Percentiles rank a stretch among this genome's conserved stretches.
Conservation (phyloP, 768 basidiomycete genomes). For the Tylopilus intermedius region DNA sequence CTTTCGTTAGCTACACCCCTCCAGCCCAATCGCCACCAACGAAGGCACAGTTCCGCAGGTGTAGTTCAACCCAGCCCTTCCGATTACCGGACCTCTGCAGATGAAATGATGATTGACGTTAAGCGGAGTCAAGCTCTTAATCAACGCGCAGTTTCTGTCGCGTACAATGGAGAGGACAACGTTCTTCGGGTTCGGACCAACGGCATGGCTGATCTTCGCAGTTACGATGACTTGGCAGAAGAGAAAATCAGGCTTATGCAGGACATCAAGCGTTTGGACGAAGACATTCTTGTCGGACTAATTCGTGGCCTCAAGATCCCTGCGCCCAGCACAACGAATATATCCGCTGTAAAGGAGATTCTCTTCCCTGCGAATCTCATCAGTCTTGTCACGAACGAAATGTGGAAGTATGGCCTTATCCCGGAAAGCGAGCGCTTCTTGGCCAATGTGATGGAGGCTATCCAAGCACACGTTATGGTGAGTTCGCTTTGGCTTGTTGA, state of each 20-base stretch:
- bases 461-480: conserved; percentile 97
- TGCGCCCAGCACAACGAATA: conserved; percentile 81
- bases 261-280: conserved; percentile 83
- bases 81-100: conserved; percentile 68
- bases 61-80: conserved; percentile 56
- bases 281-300: conserved; percentile 87
- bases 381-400: conserved; percentile 96
- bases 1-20: conserved; percentile 34
- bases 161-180: conserved; percentile 78
- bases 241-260: conserved; percentile 94
- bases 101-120: conserved; percentile 71
- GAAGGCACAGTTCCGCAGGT: conserved; percentile 83
- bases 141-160: conserved; percentile 84
- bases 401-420: conserved; percentile 99
- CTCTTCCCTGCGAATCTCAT: conserved; percentile 99
- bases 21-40: conserved; percentile 57
- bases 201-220: conserved; percentile 65
- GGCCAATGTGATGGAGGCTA: conserved; percentile 97
- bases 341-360: conserved; percentile 94
- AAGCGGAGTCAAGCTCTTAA: conserved; percentile 67
- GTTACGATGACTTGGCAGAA: conserved; percentile 85
- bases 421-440: conserved; percentile 96
- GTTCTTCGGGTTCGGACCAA: conserved; percentile 59
- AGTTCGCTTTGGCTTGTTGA: conserved; percentile 28
- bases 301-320: conserved; percentile 92